Base-by-base conservation (phyloP, 1,284 basidiomycete genomes). In the Schizopora paradoxa region DNA sequence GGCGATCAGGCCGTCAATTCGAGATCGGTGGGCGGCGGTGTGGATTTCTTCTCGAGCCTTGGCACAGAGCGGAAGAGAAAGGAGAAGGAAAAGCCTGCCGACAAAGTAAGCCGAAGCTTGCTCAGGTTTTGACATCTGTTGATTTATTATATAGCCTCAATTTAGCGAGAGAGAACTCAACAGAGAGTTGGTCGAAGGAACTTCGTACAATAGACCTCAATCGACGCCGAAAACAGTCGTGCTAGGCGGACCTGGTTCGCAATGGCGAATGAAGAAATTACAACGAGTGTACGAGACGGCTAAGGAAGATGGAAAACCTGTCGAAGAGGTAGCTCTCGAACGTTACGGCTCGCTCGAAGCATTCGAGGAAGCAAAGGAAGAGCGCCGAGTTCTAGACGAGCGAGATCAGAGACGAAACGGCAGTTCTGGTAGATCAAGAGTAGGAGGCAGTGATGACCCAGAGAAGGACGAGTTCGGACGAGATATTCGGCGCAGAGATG, bases 181-280 rank as follows among this genome's bases (percentile, higher is more conserved):
- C 61, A 72, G 69, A 2, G 80, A 87, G 49, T 66, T 94, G 31
- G 73, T 73, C 44, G 72, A 83, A 55, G 83, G 77, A 29, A 79
- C 74, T 54, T 59, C 81, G 1, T 74, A 82, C 54, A 69, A 79
- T 19, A 76, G 82, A 55, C 68, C 77, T 0, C 63, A 73, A 5
- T 62, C 72, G 51, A 61, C 69, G 6, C 63, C 74, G 1, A 80
- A 80, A 66, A 58, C 74, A 33, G 56, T 69, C 39, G 79, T 74
- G 1, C 88, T 90, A 0, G 93, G 94, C 2, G 91, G 90, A 0
- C 88, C 93, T 2, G 95, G 95, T 7, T 91, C 90, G 13, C 83
- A 85, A 59, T 99, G 95, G 95, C 82, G 95, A 18, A 97, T 98
- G 94, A 93, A 91, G 84, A 93, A 94, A 61, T 77, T 99, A 1